Percentiles rank a stretch among this genome's conserved stretches.
These are phyloP conservation scores for Phytophthora tentaculata DNA, from an alignment of 352 stramenopile species.

Conservation along the genomic window DNA sequence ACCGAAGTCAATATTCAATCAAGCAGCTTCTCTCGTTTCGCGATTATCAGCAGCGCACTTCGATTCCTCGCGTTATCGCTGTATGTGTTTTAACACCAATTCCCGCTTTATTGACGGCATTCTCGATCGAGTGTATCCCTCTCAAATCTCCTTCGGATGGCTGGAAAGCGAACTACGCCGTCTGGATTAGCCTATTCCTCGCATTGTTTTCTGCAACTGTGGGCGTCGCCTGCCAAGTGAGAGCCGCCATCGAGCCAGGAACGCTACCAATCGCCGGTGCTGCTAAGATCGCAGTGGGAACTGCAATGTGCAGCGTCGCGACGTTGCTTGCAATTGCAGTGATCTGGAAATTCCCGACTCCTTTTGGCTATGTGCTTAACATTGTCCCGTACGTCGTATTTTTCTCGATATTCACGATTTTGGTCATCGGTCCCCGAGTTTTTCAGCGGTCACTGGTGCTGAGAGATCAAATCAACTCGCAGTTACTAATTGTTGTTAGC, in stretches of 20 bases:
- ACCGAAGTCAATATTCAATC: neutral
- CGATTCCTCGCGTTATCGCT: neutral
- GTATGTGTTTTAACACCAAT: neutral
- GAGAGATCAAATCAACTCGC: slow-evolving; percentile 6
- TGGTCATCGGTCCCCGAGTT: neutral
- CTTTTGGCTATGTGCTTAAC: slow-evolving; percentile 27
- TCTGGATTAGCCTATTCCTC: slow-evolving; percentile 12
- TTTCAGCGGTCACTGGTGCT: neutral
- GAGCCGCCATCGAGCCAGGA: slow-evolving; percentile 11
- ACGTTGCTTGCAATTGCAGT: neutral
- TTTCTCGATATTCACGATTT: slow-evolving; percentile 3
- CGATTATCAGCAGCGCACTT: neutral
- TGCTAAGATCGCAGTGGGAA: slow-evolving; percentile 8
- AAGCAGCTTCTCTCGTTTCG: neutral
- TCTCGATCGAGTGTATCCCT: slow-evolving; percentile 12
- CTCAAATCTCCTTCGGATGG: slow-evolving; percentile 10
- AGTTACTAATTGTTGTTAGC: slow-evolving; percentile 14
- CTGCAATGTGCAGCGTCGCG: slow-evolving; percentile 1
- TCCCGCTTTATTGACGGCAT: slow-evolving; percentile 1
- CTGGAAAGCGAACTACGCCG: slow-evolving; percentile 7
- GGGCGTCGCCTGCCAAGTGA: neutral
- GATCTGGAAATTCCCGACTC: slow-evolving; percentile 31
- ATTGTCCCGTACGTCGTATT: neutral
- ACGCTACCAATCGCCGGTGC: slow-evolving; percentile 8
- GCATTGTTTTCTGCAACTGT: neutral